phyloP scores from a whole-genome alignment of 2,329 filamentous ascomycete species.

The Aspergillus sp. region DNA sequence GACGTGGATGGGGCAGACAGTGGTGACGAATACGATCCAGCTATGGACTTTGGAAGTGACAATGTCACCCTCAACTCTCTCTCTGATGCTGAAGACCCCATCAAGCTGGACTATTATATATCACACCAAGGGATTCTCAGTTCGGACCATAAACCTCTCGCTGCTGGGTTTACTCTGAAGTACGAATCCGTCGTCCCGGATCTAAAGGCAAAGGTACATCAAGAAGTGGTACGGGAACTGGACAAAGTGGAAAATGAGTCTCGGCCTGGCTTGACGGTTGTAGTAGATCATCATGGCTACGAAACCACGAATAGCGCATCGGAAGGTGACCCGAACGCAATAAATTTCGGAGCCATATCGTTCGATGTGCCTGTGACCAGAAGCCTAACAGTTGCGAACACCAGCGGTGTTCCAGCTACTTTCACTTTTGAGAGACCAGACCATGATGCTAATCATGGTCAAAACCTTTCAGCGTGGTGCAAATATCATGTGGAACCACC shows the following conservation, averaged over 20 bases:
- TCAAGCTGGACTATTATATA: constrained; percentile 67
- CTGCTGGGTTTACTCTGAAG: constrained; percentile 76
- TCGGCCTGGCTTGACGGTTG: constrained; percentile 75
- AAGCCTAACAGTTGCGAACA: constrained; percentile 85
- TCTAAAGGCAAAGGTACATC: constrained; percentile 76
- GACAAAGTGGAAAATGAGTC: constrained; percentile 91
- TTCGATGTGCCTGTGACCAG: constrained; percentile 66
- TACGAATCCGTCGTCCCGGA: constrained; percentile 86
- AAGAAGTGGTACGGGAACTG: constrained; percentile 81
- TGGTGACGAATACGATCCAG: constrained; percentile 59
- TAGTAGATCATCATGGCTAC: constrained; percentile 62
- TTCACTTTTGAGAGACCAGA: constrained; percentile 74
- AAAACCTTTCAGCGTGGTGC: constrained; percentile 64
- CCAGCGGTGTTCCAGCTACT: constrained; percentile 74
- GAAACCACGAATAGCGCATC: constrained; percentile 34
- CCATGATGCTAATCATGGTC: constrained; percentile 41
- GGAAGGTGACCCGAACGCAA: constrained; percentile 48
- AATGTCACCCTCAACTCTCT: constrained; percentile 21
- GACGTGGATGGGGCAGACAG: constrained; percentile 66
- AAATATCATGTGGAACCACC: constrained; percentile 61
- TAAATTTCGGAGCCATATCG: constrained; percentile 75
- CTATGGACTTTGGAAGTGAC: constrained; percentile 47
- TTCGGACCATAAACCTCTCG: constrained; percentile 92
- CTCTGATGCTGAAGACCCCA: constrained; percentile 45
- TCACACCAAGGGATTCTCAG: constrained; percentile 88